Evolutionary conservation across 139 green algal genomes (phyloP).

Genomic region (Chara braunii): DNA sequence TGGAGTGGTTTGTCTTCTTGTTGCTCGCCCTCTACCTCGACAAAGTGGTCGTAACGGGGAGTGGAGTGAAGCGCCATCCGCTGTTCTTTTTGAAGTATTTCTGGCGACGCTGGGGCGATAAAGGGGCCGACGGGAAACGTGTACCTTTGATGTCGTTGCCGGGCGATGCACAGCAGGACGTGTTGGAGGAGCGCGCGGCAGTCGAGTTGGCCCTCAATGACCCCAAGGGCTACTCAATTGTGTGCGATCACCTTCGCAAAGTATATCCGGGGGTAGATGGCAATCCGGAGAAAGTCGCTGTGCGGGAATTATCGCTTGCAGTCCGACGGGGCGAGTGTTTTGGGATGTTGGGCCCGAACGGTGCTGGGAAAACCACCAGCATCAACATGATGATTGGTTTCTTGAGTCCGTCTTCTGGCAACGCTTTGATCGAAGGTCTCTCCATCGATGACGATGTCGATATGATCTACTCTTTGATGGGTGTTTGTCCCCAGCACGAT

Average conservation of each 20-base stretch:
- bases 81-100: slow-evolving; percentile 85
- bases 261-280: slow-evolving; percentile 59
- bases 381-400: slow-evolving; percentile 50
- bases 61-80: slow-evolving; percentile 66
- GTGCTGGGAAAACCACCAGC: slow-evolving; percentile 64
- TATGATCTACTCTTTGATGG: slow-evolving; percentile 46
- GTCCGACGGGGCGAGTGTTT: slow-evolving; percentile 55
- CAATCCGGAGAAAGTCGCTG: slow-evolving; percentile 39
- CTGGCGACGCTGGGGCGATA: too few relatives aligned
- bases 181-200: too few relatives aligned
- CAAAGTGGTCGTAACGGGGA: slow-evolving; percentile 55
- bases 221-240: slow-evolving; percentile 60
- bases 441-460: slow-evolving; percentile 57
- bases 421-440: slow-evolving; percentile 23
- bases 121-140: too few relatives aligned
- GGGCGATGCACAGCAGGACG: too few relatives aligned
- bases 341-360: slow-evolving; percentile 81
- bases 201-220: too few relatives aligned
- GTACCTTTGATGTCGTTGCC: too few relatives aligned
- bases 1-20: slow-evolving; percentile 72
- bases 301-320: slow-evolving; percentile 44
- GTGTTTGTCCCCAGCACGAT: slow-evolving; percentile 68
- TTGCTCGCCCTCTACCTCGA: slow-evolving; percentile 34
- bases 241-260: slow-evolving; percentile 67
- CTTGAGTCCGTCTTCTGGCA: slow-evolving; percentile 8